These are phyloP conservation scores for Fraxinus angustifolia DNA, from an alignment of 305 asterid genomes.

Conservation along the genomic window DNA sequence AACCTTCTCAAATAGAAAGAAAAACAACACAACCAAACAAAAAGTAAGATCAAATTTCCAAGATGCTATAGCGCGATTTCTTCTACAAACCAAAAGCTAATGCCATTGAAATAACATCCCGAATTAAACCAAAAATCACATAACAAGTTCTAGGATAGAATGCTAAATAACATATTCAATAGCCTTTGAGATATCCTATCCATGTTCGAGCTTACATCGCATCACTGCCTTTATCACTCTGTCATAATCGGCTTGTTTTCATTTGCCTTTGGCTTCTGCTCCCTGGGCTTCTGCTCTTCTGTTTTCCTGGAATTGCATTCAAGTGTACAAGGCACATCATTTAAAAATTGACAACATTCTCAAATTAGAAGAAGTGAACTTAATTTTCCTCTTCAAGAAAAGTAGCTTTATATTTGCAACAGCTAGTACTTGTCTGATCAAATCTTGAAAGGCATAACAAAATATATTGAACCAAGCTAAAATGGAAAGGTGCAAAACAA, in stretches of 20 bases:
- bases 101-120: background rate
- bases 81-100: background rate
- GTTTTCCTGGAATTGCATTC: slow-evolving; percentile 52
- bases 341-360: background rate
- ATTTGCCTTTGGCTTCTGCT: slow-evolving; percentile 82
- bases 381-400: background rate
- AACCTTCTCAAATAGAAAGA: background rate
- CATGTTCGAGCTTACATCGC: slow-evolving; percentile 15
- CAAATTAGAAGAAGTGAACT: background rate
- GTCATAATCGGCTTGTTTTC: slow-evolving; percentile 93
- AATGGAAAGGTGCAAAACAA: background rate
- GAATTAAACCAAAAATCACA: background rate
- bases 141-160: background rate
- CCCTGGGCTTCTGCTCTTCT: slow-evolving; percentile 94
- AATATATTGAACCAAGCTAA: background rate
- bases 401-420: background rate
- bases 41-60: background rate
- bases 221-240: slow-evolving; percentile 36
- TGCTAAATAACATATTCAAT: slow-evolving; percentile 5
- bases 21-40: background rate
- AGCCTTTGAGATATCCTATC: slow-evolving; percentile 6
- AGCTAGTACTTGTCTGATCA: background rate
- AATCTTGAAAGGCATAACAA: background rate
- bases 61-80: background rate
- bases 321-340: slow-evolving; percentile 8